Evolutionary conservation across 1,139 yeast species (phyloP).

Genomic region (Geotrichum aggregatum): DNA sequence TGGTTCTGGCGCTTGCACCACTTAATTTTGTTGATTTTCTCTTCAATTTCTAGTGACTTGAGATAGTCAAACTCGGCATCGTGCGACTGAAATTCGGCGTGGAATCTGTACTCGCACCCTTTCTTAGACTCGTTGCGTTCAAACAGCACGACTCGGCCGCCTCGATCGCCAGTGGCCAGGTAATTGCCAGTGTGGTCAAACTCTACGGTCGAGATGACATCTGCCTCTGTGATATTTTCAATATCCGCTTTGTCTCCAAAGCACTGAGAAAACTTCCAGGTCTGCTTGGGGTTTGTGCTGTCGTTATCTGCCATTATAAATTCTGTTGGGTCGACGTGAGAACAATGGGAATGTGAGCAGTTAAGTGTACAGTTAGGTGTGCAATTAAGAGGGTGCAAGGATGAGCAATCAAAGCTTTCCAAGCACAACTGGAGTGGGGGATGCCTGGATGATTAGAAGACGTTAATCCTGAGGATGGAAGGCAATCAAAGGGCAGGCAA

Average conservation of each 20-base stretch:
- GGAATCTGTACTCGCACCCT: constrained; percentile 90
- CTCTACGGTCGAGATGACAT: constrained; percentile 94
- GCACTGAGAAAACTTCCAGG: constrained; percentile 52
- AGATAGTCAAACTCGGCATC: constrained; percentile 98
- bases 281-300: constrained; percentile 34
- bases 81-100: constrained; percentile 96
- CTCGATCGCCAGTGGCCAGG: constrained; percentile 96
- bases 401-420: not conserved
- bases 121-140: constrained; percentile 79
- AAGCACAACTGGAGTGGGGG: not conserved
- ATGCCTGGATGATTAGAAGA: not conserved
- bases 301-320: constrained; percentile 27
- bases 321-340: not conserved
- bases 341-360: too few relatives aligned
- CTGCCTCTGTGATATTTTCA: constrained; percentile 94
- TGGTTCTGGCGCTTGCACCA: constrained; percentile 90
- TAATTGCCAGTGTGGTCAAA: constrained; percentile 93
- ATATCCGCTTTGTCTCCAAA: constrained; percentile 98
- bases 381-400: not conserved
- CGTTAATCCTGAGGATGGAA: not conserved
- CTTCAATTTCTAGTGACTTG: constrained; percentile 94
- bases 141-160: constrained; percentile 94
- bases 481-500: constrained; percentile 1
- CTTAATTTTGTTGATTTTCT: constrained; percentile 93
- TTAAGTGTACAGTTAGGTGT: not conserved